Percentiles rank a stretch among this genome's conserved stretches.
Evolutionary conservation across 2,329 filamentous ascomycete genomes (phyloP).

Genomic region (Pleomassaria siparia): DNA sequence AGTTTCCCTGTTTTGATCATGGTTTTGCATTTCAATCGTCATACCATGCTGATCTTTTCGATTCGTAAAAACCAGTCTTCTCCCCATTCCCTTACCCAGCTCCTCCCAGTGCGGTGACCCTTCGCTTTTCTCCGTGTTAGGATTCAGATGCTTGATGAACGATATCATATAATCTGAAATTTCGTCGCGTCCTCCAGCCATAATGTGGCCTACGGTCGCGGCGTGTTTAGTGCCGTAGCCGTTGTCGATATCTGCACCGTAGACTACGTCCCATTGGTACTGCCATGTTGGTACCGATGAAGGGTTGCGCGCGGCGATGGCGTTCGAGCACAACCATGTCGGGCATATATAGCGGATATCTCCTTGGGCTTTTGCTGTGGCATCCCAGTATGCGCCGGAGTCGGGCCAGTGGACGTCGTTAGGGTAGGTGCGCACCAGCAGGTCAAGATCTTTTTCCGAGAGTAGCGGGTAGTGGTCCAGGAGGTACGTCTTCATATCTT

Average conservation of each 20-base stretch:
- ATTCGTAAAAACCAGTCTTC: constrained; percentile 34
- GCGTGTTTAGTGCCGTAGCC: constrained; percentile 39
- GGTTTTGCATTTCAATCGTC: constrained; percentile 23
- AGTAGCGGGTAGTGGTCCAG: constrained; percentile 50
- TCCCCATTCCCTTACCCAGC: constrained; percentile 19
- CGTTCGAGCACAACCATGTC: constrained; percentile 34
- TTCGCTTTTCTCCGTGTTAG: constrained; percentile 24
- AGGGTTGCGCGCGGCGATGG: constrained; percentile 32
- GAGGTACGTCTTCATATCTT: constrained; percentile 38
- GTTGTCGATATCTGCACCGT: constrained; percentile 31
- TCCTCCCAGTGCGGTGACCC: constrained; percentile 25
- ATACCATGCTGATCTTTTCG: constrained; percentile 25
- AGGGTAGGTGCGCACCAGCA: constrained; percentile 29
- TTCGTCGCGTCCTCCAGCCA: constrained; percentile 29
- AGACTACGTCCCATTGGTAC: constrained; percentile 40
- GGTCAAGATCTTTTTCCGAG: constrained; percentile 52
- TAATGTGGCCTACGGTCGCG: constrained; percentile 35
- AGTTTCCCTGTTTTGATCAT: constrained; percentile 21
- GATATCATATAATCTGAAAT: constrained; percentile 36
- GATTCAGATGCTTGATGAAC: constrained; percentile 36
- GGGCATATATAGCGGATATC: constrained; percentile 40
- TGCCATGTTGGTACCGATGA: constrained; percentile 27
- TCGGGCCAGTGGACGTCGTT: constrained; percentile 39
- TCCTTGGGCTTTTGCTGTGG: constrained; percentile 36
- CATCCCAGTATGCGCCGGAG: constrained; percentile 35